Evolutionary conservation across 1,284 basidiomycete species (phyloP).

Genomic region (Malassezia japonica): DNA sequence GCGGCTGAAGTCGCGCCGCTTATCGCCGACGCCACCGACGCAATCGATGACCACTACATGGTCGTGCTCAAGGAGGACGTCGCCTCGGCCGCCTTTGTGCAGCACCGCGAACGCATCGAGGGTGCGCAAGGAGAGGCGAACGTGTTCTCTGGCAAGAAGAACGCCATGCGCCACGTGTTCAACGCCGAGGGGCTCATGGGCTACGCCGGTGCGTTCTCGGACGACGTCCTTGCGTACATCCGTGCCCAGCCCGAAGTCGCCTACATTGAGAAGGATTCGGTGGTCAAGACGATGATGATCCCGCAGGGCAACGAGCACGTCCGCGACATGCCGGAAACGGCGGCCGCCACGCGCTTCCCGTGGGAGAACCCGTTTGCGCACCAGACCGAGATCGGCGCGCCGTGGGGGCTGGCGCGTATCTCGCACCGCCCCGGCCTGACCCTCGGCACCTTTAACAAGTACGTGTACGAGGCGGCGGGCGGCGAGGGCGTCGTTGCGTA

Average conservation of each 20-base stretch:
- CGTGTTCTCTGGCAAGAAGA: background rate
- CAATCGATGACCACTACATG: slow-evolving; percentile 46
- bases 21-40: no score
- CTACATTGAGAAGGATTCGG: slow-evolving; percentile 74
- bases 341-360: slow-evolving; percentile 42
- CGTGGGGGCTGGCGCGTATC: slow-evolving; percentile 94
- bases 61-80: slow-evolving; percentile 44
- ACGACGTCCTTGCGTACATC: slow-evolving; percentile 65
- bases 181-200: slow-evolving; percentile 55
- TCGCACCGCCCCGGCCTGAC: slow-evolving; percentile 72
- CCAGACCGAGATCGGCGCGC: slow-evolving; percentile 62
- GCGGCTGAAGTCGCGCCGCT: no score
- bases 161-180: slow-evolving; percentile 39
- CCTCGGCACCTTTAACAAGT: slow-evolving; percentile 77
- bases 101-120: slow-evolving; percentile 23
- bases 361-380: slow-evolving; percentile 28
- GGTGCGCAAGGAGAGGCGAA: background rate
- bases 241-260: slow-evolving; percentile 80
- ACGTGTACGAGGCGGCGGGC: slow-evolving; percentile 64
- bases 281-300: slow-evolving; percentile 38
- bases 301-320: slow-evolving; percentile 33
- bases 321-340: slow-evolving; percentile 27
- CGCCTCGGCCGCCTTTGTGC: slow-evolving; percentile 27
- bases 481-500: slow-evolving; percentile 86
- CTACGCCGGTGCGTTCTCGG: slow-evolving; percentile 75